Percentiles rank a stretch among this genome's conserved stretches.
These are phyloP conservation scores for Phaseolus coccineus DNA, from an alignment of 331 rosid genomes.

Conservation along the genomic window DNA sequence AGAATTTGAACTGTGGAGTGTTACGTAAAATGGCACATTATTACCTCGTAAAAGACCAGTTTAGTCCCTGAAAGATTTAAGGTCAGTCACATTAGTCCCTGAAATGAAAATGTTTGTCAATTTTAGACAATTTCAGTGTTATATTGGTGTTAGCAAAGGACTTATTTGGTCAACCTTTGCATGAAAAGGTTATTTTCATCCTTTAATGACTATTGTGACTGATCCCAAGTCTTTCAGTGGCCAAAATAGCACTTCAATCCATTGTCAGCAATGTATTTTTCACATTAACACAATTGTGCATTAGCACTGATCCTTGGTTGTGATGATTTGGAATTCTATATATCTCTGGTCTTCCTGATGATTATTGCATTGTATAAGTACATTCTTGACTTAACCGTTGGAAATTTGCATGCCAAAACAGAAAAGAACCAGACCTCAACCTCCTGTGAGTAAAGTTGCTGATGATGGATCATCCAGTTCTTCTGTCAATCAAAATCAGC, in stretches of 20 bases:
- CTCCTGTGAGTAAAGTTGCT: conserved; percentile 50
- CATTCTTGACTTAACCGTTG: conserved; percentile 15
- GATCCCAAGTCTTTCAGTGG: background rate
- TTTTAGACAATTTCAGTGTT: background rate
- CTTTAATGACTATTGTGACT: background rate
- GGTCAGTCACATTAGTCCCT: background rate
- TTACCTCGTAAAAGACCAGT: background rate
- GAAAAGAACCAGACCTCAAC: conserved; percentile 71
- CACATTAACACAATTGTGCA: background rate
- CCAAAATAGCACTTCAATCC: background rate
- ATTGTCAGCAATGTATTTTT: background rate
- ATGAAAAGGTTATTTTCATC: background rate
- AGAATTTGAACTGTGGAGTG: conserved; percentile 2
- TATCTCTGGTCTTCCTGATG: conserved; percentile 2
- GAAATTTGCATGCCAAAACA: conserved; percentile 47
- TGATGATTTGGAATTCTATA: conserved; percentile 32
- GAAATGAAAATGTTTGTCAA: background rate
- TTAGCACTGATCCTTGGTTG: background rate
- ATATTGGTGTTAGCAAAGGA: background rate
- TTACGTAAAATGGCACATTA: background rate
- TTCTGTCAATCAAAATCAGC: conserved; percentile 61
- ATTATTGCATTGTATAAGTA: conserved; percentile 8
- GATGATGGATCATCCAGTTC: conserved; percentile 65
- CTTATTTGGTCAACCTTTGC: background rate
- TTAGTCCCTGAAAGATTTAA: background rate